These are phyloP conservation scores for Russula virescens DNA, from an alignment of 768 basidiomycete genomes.

Conservation along the genomic window DNA sequence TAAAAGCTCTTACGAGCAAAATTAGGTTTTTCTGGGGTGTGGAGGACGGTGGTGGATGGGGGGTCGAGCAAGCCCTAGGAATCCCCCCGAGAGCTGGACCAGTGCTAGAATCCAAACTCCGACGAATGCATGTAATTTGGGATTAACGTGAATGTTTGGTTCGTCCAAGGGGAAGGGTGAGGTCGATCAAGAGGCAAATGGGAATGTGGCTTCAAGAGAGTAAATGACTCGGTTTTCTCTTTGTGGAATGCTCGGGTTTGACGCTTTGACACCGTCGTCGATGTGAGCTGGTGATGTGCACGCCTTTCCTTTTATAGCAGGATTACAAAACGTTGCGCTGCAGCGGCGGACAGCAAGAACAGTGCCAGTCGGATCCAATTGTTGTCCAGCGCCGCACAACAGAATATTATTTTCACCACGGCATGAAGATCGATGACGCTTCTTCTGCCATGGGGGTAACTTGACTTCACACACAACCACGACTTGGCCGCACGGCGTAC, in stretches of 20 bases:
- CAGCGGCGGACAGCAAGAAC: no score
- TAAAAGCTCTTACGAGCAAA: neutral
- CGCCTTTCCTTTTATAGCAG: conserved; percentile 3
- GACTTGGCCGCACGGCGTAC: no score
- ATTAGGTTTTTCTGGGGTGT: conserved; percentile 8
- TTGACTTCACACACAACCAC: no score
- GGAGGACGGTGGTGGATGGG: conserved; percentile 9
- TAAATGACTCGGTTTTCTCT: neutral
- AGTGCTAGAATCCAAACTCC: conserved; percentile 25
- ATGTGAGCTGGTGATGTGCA: conserved; percentile 4
- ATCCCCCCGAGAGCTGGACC: conserved; percentile 13
- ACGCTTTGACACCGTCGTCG: neutral
- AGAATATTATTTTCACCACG: no score
- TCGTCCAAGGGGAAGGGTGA: neutral
- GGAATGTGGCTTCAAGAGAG: neutral
- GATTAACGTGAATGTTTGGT: neutral
- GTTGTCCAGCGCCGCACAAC: no score
- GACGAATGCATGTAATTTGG: conserved; percentile 17
- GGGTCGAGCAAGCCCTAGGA: conserved; percentile 15
- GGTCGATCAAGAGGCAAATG: neutral
- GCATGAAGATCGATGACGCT: no score
- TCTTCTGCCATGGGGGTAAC: no score
- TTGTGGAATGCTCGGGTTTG: neutral
- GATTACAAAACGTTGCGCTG: neutral
- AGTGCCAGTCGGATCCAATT: no score